Evolutionary conservation across 192 early-diverging fungal genomes (phyloP).

Genomic region (Radiomyces spectabilis): DNA sequence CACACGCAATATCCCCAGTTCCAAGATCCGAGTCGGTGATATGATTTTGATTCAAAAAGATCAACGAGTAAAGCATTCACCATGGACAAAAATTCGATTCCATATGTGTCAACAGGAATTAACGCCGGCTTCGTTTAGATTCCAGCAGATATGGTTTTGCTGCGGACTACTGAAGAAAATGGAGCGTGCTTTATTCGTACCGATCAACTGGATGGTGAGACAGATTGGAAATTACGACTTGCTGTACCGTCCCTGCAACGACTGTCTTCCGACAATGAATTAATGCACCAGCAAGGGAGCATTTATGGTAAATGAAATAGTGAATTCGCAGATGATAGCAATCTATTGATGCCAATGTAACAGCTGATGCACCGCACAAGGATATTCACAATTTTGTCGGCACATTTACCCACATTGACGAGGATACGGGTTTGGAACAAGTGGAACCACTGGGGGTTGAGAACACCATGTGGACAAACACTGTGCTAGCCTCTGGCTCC

Average conservation of each 20-base stretch:
- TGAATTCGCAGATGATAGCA: too few relatives aligned
- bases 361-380: conserved; percentile 84
- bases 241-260: conserved; percentile 81
- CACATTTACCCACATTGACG: conserved; percentile 42
- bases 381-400: conserved; percentile 92
- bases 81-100: too few relatives aligned
- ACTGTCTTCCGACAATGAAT: conserved; percentile 45
- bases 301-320: conserved; percentile 62
- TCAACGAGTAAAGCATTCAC: conserved; percentile 55
- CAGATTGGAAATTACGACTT: conserved; percentile 91
- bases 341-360: neutral
- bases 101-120: too few relatives aligned
- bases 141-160: conserved; percentile 85
- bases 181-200: conserved; percentile 95
- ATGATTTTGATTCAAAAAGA: conserved; percentile 79
- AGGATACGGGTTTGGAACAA: conserved; percentile 16
- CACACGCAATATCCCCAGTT: conserved; percentile 56
- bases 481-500: conserved; percentile 85
- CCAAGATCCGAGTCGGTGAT: conserved; percentile 86
- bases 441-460: conserved; percentile 74
- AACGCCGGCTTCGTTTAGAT: too few relatives aligned
- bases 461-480: conserved; percentile 94
- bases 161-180: conserved; percentile 73
- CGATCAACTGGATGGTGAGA: conserved; percentile 96
- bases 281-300: conserved; percentile 57